phyloP scores from a whole-genome alignment of 306 rosid genomes.

The Pachyrhizus erosus region DNA sequence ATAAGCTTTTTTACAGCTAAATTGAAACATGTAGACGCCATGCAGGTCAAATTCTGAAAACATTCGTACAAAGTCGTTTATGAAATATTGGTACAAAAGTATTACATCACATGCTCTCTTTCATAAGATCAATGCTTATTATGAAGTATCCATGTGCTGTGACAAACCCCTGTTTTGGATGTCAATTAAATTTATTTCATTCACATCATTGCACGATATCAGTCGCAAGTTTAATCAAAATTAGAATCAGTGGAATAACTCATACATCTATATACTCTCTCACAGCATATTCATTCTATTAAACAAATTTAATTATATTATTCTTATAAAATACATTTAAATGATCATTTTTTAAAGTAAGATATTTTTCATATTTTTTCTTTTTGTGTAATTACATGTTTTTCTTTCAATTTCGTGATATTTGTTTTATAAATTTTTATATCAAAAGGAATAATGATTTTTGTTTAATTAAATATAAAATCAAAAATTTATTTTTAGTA shows the following conservation, averaged over 20 bases:
- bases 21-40: background rate
- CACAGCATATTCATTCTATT: no score
- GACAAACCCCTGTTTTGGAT: no score
- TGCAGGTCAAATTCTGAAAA: conserved; percentile 35
- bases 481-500: background rate
- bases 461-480: background rate
- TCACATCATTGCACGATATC: no score
- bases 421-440: background rate
- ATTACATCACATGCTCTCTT: background rate
- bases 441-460: no score
- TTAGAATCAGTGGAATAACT: background rate
- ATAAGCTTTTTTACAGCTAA: conserved; percentile 11
- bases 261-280: no score
- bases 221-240: background rate
- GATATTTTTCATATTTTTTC: background rate
- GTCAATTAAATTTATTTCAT: no score
- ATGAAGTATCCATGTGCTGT: background rate
- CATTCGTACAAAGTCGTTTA: background rate
- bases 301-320: no score
- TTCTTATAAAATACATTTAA: no score
- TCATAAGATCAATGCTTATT: background rate
- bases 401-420: background rate
- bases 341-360: no score
- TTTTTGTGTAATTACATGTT: background rate
- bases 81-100: background rate